phyloP scores from a whole-genome alignment of 106 monocot genomes.

The Acorus gramineus region DNA sequence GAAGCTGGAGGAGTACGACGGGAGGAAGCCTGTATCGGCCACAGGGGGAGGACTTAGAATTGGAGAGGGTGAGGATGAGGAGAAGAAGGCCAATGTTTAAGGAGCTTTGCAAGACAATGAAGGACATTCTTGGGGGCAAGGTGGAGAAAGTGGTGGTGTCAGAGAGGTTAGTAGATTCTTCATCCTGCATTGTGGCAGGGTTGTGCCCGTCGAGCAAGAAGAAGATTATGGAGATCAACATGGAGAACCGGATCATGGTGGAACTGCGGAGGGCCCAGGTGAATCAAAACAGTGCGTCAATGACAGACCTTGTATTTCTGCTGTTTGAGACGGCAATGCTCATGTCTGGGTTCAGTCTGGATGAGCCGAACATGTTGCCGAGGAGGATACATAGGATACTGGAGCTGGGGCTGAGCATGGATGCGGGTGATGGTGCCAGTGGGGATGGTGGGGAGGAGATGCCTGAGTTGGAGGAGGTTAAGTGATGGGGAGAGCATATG shows the following conservation, averaged over 20 bases:
- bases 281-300: background rate
- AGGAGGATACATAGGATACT: constrained; percentile 7
- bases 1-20: constrained; percentile 1
- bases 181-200: too few relatives aligned
- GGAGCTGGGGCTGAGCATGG: constrained; percentile 6
- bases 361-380: constrained; percentile 1
- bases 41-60: background rate
- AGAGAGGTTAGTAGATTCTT: constrained; percentile 2
- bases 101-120: constrained; percentile 7
- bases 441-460: constrained; percentile 3
- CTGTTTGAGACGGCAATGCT: constrained; percentile 4
- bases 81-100: constrained; percentile 4
- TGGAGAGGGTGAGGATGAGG: background rate
- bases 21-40: constrained; percentile 4
- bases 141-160: constrained; percentile 8
- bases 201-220: too few relatives aligned
- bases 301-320: constrained; percentile 4
- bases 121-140: constrained; percentile 6
- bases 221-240: constrained; percentile 10
- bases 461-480: constrained; percentile 2
- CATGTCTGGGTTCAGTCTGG: constrained; percentile 5
- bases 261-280: constrained; percentile 3
- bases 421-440: background rate
- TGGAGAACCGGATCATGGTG: constrained; percentile 5
- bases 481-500: constrained; percentile 4